These are phyloP conservation scores for Euphorbia pulcherrima DNA, from an alignment of 345 rosid genomes.

Conservation along the genomic window DNA sequence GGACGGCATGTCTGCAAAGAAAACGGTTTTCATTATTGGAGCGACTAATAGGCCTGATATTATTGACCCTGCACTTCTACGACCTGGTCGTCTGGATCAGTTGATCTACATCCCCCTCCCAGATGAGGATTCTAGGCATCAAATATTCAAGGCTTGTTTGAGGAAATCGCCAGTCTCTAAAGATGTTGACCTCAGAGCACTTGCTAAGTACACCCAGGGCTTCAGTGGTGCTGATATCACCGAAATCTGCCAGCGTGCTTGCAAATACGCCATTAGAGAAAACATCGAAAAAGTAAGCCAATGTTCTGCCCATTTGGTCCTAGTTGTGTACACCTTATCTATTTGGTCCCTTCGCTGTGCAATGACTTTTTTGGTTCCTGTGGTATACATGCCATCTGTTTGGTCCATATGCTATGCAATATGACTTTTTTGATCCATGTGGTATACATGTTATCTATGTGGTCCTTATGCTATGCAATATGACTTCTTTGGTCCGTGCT, in stretches of 20 bases:
- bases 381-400: background rate
- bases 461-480: no score
- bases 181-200: constrained; percentile 80
- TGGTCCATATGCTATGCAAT: no score
- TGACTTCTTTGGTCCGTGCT: no score
- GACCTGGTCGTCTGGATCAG: constrained; percentile 94
- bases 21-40: constrained; percentile 91
- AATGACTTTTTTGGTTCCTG: background rate
- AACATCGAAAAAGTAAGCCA: constrained; percentile 77
- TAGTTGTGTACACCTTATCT: no score
- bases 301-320: no score
- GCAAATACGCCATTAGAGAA: constrained; percentile 94
- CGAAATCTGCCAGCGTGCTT: constrained; percentile 92
- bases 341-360: constrained; percentile 12
- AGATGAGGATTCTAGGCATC: constrained; percentile 82
- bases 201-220: constrained; percentile 89
- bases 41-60: constrained; percentile 95
- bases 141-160: constrained; percentile 68
- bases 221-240: constrained; percentile 98
- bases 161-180: constrained; percentile 89
- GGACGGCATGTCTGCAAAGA: constrained; percentile 98
- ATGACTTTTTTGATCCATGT: no score
- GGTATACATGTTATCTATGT: no score
- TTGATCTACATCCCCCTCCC: constrained; percentile 95
- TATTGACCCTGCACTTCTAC: constrained; percentile 86